Percentiles rank a stretch among this genome's conserved stretches.
Evolutionary conservation across 2,329 filamentous ascomycete genomes (phyloP).

Genomic region (Fusarium abutilonis): DNA sequence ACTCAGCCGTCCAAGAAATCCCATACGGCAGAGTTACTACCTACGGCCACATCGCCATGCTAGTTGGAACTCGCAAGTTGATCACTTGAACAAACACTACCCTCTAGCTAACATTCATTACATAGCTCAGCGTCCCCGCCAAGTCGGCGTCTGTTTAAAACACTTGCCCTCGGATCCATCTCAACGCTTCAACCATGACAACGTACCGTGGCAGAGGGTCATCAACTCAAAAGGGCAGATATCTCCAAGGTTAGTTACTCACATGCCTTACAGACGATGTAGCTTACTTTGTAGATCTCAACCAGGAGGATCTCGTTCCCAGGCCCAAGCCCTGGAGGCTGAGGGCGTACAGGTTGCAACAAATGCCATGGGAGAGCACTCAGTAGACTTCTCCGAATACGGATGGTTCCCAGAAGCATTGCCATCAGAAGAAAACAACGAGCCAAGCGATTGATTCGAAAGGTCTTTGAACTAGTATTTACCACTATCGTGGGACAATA

Average conservation of each 20-base stretch:
- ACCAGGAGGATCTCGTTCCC: slow-evolving; percentile 59
- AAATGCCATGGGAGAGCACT: slow-evolving; percentile 61
- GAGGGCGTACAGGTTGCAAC: slow-evolving; percentile 64
- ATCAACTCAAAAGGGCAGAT: slow-evolving; percentile 89
- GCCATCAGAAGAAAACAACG: slow-evolving; percentile 55
- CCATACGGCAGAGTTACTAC: slow-evolving; percentile 84
- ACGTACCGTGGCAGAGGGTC: slow-evolving; percentile 94
- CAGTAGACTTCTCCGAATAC: slow-evolving; percentile 60
- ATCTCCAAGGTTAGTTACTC: slow-evolving; percentile 73
- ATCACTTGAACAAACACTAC: background rate
- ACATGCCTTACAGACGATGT: background rate
- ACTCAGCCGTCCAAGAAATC: slow-evolving; percentile 85
- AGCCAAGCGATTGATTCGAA: slow-evolving; percentile 16
- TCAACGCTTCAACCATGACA: slow-evolving; percentile 73
- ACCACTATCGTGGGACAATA: slow-evolving; percentile 40
- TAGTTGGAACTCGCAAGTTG: slow-evolving; percentile 76
- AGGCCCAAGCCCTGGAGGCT: slow-evolving; percentile 60
- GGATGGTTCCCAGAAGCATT: slow-evolving; percentile 66
- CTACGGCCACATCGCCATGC: slow-evolving; percentile 81
- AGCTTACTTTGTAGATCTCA: slow-evolving; percentile 54
- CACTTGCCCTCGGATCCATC: slow-evolving; percentile 72
- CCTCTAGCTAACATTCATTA: background rate
- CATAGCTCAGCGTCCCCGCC: slow-evolving; percentile 75
- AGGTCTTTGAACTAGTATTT: slow-evolving; percentile 44
- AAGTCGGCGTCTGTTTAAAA: slow-evolving; percentile 91